phyloP scores from a whole-genome alignment of 192 early-diverging fungal species.

The Entophlyctis helioformis region DNA sequence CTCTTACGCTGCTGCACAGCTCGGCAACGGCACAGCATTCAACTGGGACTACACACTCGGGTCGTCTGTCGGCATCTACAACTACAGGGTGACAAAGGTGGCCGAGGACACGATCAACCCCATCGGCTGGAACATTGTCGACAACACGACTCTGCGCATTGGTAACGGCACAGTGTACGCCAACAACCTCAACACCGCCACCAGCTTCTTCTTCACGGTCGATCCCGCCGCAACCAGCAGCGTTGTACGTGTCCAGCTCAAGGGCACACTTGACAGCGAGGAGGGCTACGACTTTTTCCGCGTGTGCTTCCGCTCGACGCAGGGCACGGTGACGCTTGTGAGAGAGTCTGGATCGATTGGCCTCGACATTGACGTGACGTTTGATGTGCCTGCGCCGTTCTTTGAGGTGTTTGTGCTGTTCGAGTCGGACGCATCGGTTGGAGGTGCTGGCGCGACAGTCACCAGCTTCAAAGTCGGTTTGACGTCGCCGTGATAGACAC shows the following conservation, averaged over 20 bases:
- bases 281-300: constrained; percentile 4
- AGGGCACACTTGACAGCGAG: not conserved
- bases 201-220: constrained; percentile 1
- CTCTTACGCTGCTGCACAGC: no score
- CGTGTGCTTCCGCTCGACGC: not conserved
- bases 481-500: no score
- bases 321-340: no score
- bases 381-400: no score
- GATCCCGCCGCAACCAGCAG: not conserved
- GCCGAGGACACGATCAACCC: not conserved
- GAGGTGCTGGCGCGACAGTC: no score
- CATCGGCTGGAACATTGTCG: not conserved
- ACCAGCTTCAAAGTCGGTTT: no score
- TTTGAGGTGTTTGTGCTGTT: no score
- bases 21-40: not conserved
- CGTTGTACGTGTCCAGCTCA: not conserved
- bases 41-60: not conserved
- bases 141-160: not conserved
- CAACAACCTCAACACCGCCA: constrained; percentile 1
- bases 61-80: constrained; percentile 5
- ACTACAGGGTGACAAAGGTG: not conserved
- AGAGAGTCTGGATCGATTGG: no score
- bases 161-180: not conserved
- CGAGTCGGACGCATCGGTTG: no score
- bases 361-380: no score